Evolutionary conservation across 2,329 filamentous ascomycete species (phyloP).

Genomic region (Fusarium redolens): DNA sequence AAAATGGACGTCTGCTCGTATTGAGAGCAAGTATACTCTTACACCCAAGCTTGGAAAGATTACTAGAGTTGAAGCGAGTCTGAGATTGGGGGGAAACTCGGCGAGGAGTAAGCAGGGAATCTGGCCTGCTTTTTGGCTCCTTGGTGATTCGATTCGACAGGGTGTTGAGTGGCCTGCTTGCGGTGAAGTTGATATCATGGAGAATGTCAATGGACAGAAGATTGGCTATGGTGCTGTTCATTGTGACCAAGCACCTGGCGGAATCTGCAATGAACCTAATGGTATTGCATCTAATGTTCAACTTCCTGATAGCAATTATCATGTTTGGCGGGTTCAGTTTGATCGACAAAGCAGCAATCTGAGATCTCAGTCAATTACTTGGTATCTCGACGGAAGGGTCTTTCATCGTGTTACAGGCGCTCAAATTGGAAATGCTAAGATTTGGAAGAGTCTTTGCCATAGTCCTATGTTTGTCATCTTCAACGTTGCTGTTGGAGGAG

Average conservation of each 20-base stretch:
- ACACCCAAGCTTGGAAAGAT: constrained; percentile 59
- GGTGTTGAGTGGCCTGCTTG: constrained; percentile 63
- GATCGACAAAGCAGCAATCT: constrained; percentile 61
- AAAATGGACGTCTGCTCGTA: constrained; percentile 66
- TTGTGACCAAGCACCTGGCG: constrained; percentile 59
- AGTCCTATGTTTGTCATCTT: constrained; percentile 64
- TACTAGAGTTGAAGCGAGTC: constrained; percentile 58
- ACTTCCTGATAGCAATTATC: constrained; percentile 57
- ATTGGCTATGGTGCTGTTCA: constrained; percentile 63
- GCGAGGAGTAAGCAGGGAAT: constrained; percentile 61
- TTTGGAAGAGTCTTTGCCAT: constrained; percentile 64
- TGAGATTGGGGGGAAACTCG: constrained; percentile 60
- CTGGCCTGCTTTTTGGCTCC: constrained; percentile 70
- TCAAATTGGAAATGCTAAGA: constrained; percentile 56
- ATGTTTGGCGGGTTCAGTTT: constrained; percentile 62
- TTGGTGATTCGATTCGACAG: constrained; percentile 61
- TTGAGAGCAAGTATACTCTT: constrained; percentile 62
- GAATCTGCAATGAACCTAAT: constrained; percentile 63
- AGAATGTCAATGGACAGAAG: constrained; percentile 63
- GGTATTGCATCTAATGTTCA: constrained; percentile 53
- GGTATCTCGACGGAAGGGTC: constrained; percentile 59
- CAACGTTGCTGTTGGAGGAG: constrained; percentile 67
- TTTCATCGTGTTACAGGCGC: constrained; percentile 59
- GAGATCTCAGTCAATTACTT: constrained; percentile 62
- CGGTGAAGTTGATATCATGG: constrained; percentile 69